These are phyloP conservation scores for Periconia sp. DNA, from an alignment of 2,329 filamentous ascomycete species.

Conservation along the genomic window DNA sequence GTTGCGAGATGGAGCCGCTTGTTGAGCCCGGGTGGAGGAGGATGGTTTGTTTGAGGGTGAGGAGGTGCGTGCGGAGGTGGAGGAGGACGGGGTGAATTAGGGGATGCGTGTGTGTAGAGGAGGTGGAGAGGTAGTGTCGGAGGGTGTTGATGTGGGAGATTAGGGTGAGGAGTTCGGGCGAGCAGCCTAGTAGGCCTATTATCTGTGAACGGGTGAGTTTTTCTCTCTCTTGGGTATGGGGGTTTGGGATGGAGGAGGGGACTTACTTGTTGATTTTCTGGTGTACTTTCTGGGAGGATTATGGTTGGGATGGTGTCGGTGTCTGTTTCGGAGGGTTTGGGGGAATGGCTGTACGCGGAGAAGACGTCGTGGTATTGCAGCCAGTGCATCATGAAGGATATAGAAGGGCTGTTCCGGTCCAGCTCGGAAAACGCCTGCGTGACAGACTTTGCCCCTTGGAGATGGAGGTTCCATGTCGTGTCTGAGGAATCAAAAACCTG, in stretches of 20 bases:
- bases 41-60: conserved; percentile 25
- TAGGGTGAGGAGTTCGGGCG: conserved; percentile 49
- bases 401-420: conserved; percentile 29
- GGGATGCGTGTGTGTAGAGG: neutral
- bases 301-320: conserved; percentile 29
- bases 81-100: neutral
- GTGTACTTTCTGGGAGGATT: conserved; percentile 28
- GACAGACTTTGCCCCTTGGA: conserved; percentile 48
- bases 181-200: conserved; percentile 52
- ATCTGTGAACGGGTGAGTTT: conserved; percentile 34
- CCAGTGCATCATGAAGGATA: conserved; percentile 50
- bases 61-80: conserved; percentile 19
- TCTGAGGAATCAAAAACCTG: conserved; percentile 55
- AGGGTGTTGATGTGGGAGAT: conserved; percentile 47
- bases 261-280: conserved; percentile 37
- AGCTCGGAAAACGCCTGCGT: conserved; percentile 26
- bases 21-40: conserved; percentile 25
- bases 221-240: neutral
- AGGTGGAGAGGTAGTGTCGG: neutral
- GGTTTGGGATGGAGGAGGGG: neutral
- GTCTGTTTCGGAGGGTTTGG: conserved; percentile 24
- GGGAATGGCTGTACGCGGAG: conserved; percentile 46
- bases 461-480: conserved; percentile 50
- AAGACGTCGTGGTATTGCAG: conserved; percentile 53
- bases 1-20: conserved; percentile 25